phyloP scores from a whole-genome alignment of 495 filamentous ascomycete genomes.

The Glarea lozoyensis region DNA sequence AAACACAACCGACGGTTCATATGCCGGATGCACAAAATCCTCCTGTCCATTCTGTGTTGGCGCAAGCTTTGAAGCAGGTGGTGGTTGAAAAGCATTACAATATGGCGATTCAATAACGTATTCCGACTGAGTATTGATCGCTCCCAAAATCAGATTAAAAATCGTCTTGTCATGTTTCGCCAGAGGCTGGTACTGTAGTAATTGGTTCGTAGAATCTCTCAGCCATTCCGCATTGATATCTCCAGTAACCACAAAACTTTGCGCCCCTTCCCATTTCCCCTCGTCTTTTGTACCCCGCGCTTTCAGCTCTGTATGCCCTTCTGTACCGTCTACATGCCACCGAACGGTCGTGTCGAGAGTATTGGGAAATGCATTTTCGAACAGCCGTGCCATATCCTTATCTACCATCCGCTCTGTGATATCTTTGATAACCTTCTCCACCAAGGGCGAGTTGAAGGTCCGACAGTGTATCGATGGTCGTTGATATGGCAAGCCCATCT shows the following conservation, averaged over 20 bases:
- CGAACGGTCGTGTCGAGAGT: slow-evolving; percentile 31
- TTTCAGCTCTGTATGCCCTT: slow-evolving; percentile 29
- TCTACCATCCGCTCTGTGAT: slow-evolving; percentile 72
- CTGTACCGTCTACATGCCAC: slow-evolving; percentile 55
- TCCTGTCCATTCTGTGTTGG: slow-evolving; percentile 65
- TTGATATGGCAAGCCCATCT: slow-evolving; percentile 79
- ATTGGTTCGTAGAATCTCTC: slow-evolving; percentile 92
- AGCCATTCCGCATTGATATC: slow-evolving; percentile 99
- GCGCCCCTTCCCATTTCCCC: slow-evolving; percentile 68
- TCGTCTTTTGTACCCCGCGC: slow-evolving; percentile 29
- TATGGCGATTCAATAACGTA: slow-evolving; percentile 93
- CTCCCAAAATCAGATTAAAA: slow-evolving; percentile 75
- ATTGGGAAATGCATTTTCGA: slow-evolving; percentile 88
- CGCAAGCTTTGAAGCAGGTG: slow-evolving; percentile 64
- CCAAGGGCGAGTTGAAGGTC: slow-evolving; percentile 75
- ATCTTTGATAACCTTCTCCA: slow-evolving; percentile 81
- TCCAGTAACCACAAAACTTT: slow-evolving; percentile 96
- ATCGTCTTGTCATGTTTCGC: slow-evolving; percentile 70
- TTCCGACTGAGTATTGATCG: slow-evolving; percentile 93
- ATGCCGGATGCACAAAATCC: slow-evolving; percentile 77
- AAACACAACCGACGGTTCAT: slow-evolving; percentile 77
- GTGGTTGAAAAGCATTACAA: slow-evolving; percentile 97
- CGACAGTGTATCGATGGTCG: slow-evolving; percentile 72
- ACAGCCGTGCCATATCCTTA: slow-evolving; percentile 83
- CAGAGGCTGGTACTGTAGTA: slow-evolving; percentile 79